phyloP scores from a whole-genome alignment of 1,284 basidiomycete genomes.

The Pulchroboletus neoregius region DNA sequence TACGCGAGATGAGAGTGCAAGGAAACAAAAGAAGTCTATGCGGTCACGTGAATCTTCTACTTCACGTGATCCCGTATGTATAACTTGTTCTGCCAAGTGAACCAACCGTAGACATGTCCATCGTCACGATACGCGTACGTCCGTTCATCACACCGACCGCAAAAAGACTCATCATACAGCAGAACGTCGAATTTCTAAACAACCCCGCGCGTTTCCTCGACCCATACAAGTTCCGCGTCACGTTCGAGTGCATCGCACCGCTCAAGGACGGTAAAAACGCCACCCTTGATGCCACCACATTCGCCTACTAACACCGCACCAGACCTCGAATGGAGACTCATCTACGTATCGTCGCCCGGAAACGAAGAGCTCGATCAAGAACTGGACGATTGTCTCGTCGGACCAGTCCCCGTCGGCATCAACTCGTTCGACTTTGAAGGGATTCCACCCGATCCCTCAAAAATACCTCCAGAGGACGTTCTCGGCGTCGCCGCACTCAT shows the following conservation, averaged over 20 bases:
- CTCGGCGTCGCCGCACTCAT: slow-evolving; percentile 90
- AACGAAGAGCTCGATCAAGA: slow-evolving; percentile 93
- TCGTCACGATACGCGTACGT: slow-evolving; percentile 63
- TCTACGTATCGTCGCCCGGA: slow-evolving; percentile 94
- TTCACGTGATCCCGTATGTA: slow-evolving; percentile 26
- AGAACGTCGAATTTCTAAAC: slow-evolving; percentile 88
- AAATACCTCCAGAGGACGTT: slow-evolving; percentile 80
- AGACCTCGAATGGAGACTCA: slow-evolving; percentile 98
- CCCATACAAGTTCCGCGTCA: slow-evolving; percentile 91
- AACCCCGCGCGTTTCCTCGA: slow-evolving; percentile 92
- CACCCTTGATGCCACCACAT: not conserved
- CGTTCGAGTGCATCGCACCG: slow-evolving; percentile 95
- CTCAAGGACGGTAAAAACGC: slow-evolving; percentile 75
- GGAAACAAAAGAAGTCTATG: slow-evolving; percentile 18
- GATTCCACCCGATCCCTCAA: slow-evolving; percentile 62
- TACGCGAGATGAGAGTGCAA: slow-evolving; percentile 20
- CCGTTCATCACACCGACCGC: not conserved
- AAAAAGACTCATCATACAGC: not conserved
- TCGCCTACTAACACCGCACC: not conserved
- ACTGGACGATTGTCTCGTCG: slow-evolving; percentile 93
- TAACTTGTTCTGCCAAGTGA: too few species aligned
- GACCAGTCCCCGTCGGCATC: slow-evolving; percentile 90
- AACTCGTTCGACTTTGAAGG: slow-evolving; percentile 98
- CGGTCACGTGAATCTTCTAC: slow-evolving; percentile 9
- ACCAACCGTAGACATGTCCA: slow-evolving; percentile 47